Evolutionary conservation across 257 asterid genomes (phyloP).

Genomic region (Coffea eugenioides): DNA sequence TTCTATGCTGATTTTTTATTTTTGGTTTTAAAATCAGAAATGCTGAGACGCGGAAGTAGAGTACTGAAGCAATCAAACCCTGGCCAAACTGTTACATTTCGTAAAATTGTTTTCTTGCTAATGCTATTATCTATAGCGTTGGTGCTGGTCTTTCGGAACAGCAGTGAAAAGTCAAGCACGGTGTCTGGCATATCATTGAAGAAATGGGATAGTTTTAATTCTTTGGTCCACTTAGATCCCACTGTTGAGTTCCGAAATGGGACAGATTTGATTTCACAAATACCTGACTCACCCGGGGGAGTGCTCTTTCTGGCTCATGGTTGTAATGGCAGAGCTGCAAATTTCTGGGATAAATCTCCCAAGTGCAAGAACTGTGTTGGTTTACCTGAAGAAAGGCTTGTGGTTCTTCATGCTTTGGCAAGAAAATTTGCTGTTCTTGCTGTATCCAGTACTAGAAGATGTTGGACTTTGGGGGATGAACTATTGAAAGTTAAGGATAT

Average conservation of each 20-base stretch:
- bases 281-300: slow-evolving; percentile 76
- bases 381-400: slow-evolving; percentile 90
- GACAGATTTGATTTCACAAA: slow-evolving; percentile 79
- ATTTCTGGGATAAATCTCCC: slow-evolving; percentile 87
- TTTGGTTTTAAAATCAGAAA: slow-evolving; percentile 36
- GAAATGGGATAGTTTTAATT: slow-evolving; percentile 54
- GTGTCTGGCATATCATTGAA: slow-evolving; percentile 31
- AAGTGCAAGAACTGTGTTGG: slow-evolving; percentile 78
- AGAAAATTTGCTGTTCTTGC: slow-evolving; percentile 76
- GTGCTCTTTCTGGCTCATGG: slow-evolving; percentile 92
- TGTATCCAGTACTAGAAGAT: slow-evolving; percentile 68
- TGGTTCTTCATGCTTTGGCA: slow-evolving; percentile 72
- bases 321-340: slow-evolving; percentile 76
- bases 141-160: slow-evolving; percentile 40
- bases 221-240: slow-evolving; percentile 55
- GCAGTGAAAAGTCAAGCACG: slow-evolving; percentile 31
- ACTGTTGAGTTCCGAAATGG: slow-evolving; percentile 56
- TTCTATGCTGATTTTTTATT: not conserved
- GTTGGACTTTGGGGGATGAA: slow-evolving; percentile 85
- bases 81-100: slow-evolving; percentile 30
- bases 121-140: slow-evolving; percentile 37
- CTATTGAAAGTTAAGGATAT: slow-evolving; percentile 48
- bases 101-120: slow-evolving; percentile 38
- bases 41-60: slow-evolving; percentile 49
- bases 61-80: slow-evolving; percentile 43